phyloP scores from a whole-genome alignment of 129 eudicot genomes.

The Erigeron canadensis region DNA sequence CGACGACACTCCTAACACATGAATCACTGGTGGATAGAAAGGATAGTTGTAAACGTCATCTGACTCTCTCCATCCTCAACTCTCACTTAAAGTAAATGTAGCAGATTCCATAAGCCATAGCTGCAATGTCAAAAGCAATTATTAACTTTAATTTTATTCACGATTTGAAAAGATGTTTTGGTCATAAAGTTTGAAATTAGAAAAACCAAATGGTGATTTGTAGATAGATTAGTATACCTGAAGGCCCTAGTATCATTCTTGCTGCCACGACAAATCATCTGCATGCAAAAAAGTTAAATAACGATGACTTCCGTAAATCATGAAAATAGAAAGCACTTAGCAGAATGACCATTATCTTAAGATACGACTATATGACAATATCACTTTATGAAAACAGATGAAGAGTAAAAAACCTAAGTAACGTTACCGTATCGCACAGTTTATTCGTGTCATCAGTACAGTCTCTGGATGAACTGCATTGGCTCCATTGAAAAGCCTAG shows the following conservation, averaged over 20 bases:
- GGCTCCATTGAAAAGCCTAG: constrained; percentile 84
- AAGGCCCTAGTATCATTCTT: constrained; percentile 89
- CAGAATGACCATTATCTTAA: background rate
- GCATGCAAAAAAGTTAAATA: constrained; percentile 19
- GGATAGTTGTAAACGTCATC: constrained; percentile 64
- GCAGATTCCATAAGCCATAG: constrained; percentile 90
- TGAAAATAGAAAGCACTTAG: background rate
- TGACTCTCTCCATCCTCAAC: constrained; percentile 88
- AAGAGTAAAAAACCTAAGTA: constrained; percentile 13
- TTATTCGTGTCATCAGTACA: constrained; percentile 81
- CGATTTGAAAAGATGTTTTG: background rate
- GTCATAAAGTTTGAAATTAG: background rate
- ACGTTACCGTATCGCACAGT: constrained; percentile 84
- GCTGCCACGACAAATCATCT: constrained; percentile 97
- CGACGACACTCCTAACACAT: constrained; percentile 86
- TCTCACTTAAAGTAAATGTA: constrained; percentile 93
- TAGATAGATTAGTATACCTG: constrained; percentile 46
- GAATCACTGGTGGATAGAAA: constrained; percentile 80
- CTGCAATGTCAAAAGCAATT: constrained; percentile 44
- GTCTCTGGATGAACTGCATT: constrained; percentile 84
- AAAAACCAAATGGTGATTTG: constrained; percentile 2
- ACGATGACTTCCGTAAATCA: background rate
- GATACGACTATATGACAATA: constrained; percentile 7
- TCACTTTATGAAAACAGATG: background rate
- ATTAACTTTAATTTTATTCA: background rate